phyloP scores from a whole-genome alignment of 2,329 filamentous ascomycete genomes.

The Diaporthe sp. region DNA sequence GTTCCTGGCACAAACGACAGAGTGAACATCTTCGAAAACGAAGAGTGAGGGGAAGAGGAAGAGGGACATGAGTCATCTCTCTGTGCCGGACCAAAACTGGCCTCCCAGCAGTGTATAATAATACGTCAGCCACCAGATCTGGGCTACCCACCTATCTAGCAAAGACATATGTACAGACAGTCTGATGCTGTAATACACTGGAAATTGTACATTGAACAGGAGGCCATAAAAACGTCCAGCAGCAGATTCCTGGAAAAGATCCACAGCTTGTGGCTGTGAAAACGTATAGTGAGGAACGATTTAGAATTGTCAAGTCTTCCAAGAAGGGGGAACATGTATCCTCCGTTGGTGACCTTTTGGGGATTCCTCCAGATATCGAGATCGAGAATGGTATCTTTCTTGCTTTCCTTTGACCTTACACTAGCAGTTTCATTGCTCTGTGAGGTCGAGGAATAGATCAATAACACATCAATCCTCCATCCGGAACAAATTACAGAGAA shows the following conservation, averaged over 20 bases:
- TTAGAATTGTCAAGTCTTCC: slow-evolving; percentile 31
- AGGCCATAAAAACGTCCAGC: slow-evolving; percentile 56
- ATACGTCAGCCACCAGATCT: slow-evolving; percentile 38
- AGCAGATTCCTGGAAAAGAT: neutral
- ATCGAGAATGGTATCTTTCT: slow-evolving; percentile 26
- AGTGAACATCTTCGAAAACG: neutral
- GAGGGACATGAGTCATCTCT: slow-evolving; percentile 8
- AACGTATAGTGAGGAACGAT: slow-evolving; percentile 29
- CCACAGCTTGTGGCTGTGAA: neutral
- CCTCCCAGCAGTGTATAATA: slow-evolving; percentile 50
- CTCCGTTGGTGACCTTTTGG: neutral
- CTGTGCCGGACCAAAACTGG: slow-evolving; percentile 56
- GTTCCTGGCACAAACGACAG: neutral
- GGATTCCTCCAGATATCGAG: slow-evolving; percentile 22
- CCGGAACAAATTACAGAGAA: slow-evolving; percentile 44
- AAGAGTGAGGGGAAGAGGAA: neutral
- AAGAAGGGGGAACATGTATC: neutral
- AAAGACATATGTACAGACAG: slow-evolving; percentile 46
- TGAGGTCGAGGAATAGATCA: slow-evolving; percentile 44
- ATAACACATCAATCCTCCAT: slow-evolving; percentile 42
- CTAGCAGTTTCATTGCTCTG: neutral
- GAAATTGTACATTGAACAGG: slow-evolving; percentile 44
- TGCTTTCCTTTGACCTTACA: slow-evolving; percentile 1
- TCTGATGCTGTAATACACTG: slow-evolving; percentile 43
- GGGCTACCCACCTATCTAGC: slow-evolving; percentile 23